Evolutionary conservation across 306 rosid genomes (phyloP), one percentile per base, ranked within the genome.

Genomic region (Leucaena leucocephala): DNA sequence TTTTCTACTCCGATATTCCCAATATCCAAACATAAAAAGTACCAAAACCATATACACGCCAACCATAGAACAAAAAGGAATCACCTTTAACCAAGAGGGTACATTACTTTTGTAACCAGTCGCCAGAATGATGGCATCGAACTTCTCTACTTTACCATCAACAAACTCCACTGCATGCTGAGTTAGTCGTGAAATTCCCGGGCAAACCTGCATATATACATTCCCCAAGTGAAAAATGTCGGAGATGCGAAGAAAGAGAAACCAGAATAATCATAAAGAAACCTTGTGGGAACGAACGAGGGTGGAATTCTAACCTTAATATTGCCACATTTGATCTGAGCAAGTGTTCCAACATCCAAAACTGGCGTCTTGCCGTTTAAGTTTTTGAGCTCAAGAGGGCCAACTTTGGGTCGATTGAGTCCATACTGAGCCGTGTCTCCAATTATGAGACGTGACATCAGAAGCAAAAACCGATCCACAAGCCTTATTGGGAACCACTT

Each of bases 81-180:
- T 22, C 59, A 84, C 98, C 93, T 90, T 89, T 78, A 93, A 76
- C 98, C 98, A 93, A 76, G 93, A 83, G 82, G 89, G 89, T 33
- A 93, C 97, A 48, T 90, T 91, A 75, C 98, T 93, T 87, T 76
- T 91, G 81, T 91, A 93, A 55, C 98, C 98, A 0, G 98, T 93
- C 5, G 97, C 97, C 33, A 88, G 86, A 72, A 93, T 84, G 82
- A 93, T 86, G 27, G 93, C 95, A 76, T 91, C 95, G 79, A 90
- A 90, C 21, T 71, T 77, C 84, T 91, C 92, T 6, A 88, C 87
- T 78, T 79, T 90, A 49, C 97, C 95, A 76, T 93, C 97, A 48
- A 86, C 84, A 76, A 93, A 91, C 78, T 93, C 98, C 77, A 86
- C 98, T 8, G 87, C 77, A 67, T 81, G 86, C 21, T 80, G 84